Base-by-base conservation (phyloP, 495 filamentous ascomycete species). In the Lepidopterella palustris region DNA sequence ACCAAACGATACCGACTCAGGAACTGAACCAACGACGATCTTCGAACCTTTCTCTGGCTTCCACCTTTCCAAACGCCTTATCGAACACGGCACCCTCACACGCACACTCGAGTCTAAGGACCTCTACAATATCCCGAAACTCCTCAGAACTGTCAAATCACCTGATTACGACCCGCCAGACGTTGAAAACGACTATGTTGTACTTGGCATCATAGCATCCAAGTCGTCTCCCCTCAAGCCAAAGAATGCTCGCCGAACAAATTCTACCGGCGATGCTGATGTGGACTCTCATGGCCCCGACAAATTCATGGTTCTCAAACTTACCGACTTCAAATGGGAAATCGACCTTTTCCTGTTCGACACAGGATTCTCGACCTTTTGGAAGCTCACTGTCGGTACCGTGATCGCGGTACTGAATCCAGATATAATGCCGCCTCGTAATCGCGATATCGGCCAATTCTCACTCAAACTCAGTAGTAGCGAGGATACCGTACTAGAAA, bases 361-460 rank as follows among this genome's bases (percentile, higher is more conserved):
- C 66, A 82, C 87, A 0, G 95, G 88, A 18, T 97, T 96, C 68
- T 85, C 89, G 4, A 84, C 85, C 39, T 97, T 90, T 76, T 96
- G 92, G 84, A 91, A 95, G 67, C 77, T 97, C 4, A 83, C 85
- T 0, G 82, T 87, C 2, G 93, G 95, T 21, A 95, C 88, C 0
- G 77, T 97, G 2, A 78, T 99, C 53, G 93, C 95, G 6, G 86
- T 99, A 32, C 77, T 99, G n/a, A 99, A 97, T 64, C 93, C 95
- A 0, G 84, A 74, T 2, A 86, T 97, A 63, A 86, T 99, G 81
- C 89, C 92, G 8, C 95, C 95, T 2, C 84, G 84, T 13, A 84
- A 83, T 53, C 76, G 84, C 13, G 87, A 89, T 57, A 92, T 87
- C 4, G 89, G 89, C 24, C 78, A 81, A 24, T 99, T 97, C 71